These are phyloP conservation scores for Ogataea haglerorum DNA, from an alignment of 805 yeast genomes.

Conservation along the genomic window DNA sequence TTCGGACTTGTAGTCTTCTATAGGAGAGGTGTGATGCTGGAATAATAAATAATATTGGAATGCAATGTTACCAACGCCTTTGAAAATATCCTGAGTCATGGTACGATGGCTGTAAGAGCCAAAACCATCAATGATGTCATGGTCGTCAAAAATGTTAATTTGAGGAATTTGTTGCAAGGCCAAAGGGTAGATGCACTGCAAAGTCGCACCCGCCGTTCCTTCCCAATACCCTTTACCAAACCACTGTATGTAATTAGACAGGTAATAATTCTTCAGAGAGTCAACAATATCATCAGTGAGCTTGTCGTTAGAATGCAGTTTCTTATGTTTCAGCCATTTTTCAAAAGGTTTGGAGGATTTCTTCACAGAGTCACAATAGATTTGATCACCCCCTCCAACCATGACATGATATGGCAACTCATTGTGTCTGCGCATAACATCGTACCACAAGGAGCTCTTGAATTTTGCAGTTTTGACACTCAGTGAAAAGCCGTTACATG, in stretches of 20 bases:
- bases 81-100: constrained; percentile 67
- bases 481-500: constrained; percentile 89
- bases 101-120: constrained; percentile 81
- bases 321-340: constrained; percentile 60
- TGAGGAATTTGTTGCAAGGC: constrained; percentile 84
- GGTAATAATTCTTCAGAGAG: constrained; percentile 64
- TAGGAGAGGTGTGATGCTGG: constrained; percentile 73
- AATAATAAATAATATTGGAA: constrained; percentile 85
- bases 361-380: constrained; percentile 82
- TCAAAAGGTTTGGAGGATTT: constrained; percentile 48
- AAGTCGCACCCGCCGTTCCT: constrained; percentile 62
- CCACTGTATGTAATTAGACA: constrained; percentile 78
- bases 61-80: constrained; percentile 72
- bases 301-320: constrained; percentile 38
- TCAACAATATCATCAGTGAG: constrained; percentile 45
- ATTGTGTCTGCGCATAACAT: constrained; percentile 68
- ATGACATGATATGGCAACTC: constrained; percentile 75
- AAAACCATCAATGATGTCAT: constrained; percentile 94
- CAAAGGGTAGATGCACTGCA: constrained; percentile 64
- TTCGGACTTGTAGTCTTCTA: constrained; percentile 37
- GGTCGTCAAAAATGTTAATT: constrained; percentile 88
- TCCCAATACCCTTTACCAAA: constrained; percentile 87
- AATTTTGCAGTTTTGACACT: constrained; percentile 63
- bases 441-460: constrained; percentile 81
- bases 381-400: constrained; percentile 98